A percentile compares a stretch with the other conserved stretches of the same genome.
phyloP scores from a whole-genome alignment of 78 protist genomes.

The Dictyostelium purpureum region DNA sequence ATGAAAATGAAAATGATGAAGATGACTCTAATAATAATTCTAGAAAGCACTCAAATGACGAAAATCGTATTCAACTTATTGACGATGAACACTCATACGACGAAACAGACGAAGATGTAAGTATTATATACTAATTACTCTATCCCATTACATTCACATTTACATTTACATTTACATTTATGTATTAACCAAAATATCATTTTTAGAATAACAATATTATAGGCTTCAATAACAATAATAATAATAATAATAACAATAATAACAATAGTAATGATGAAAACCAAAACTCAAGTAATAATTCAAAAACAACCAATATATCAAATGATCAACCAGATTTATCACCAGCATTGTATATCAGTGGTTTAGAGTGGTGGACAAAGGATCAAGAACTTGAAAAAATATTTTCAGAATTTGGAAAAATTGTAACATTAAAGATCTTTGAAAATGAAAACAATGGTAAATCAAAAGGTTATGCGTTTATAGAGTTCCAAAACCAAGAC shows the following conservation, averaged over 20 bases:
- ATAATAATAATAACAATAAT: background rate
- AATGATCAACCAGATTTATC: conserved; percentile 5
- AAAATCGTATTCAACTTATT: background rate
- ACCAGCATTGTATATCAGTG: conserved; percentile 31
- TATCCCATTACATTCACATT: too few species aligned
- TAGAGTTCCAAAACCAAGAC: conserved; percentile 4
- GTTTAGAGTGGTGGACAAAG: conserved; percentile 78
- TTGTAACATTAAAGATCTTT: conserved; percentile 52
- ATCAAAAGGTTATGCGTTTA: conserved; percentile 78
- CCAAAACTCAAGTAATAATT: background rate
- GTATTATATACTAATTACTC: background rate
- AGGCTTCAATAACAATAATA: background rate
- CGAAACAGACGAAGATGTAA: conserved; percentile 17
- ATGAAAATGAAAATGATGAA: background rate
- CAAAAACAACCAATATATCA: background rate
- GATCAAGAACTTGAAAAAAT: conserved; percentile 52
- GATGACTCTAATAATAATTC: background rate
- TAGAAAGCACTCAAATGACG: background rate
- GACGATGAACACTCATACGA: conserved; percentile 15
- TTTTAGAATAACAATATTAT: background rate
- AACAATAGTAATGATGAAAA: background rate
- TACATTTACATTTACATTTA: too few species aligned
- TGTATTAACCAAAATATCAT: too few species aligned
- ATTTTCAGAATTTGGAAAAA: conserved; percentile 55
- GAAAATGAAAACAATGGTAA: conserved; percentile 67